phyloP scores from a whole-genome alignment of 2,329 filamentous ascomycete species.

The Colletotrichum godetiae region DNA sequence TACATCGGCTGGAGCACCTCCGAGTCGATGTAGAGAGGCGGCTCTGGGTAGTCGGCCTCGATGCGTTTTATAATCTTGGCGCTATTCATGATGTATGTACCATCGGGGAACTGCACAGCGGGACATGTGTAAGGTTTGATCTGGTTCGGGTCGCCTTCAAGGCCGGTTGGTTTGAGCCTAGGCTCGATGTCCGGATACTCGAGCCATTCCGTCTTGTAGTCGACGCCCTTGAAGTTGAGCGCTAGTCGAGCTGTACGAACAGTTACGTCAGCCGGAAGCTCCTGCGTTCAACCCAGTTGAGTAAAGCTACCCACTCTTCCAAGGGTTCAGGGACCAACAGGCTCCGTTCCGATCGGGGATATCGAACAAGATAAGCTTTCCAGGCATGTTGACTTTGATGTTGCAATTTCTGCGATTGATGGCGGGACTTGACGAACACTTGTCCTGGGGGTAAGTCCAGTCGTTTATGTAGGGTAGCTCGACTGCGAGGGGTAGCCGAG shows the following conservation, averaged over 20 bases:
- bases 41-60: slow-evolving; percentile 68
- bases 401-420: not conserved
- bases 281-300: not conserved
- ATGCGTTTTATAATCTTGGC: slow-evolving; percentile 67
- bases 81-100: slow-evolving; percentile 73
- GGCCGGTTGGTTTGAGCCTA: slow-evolving; percentile 57
- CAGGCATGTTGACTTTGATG: slow-evolving; percentile 36
- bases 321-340: slow-evolving; percentile 76
- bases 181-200: slow-evolving; percentile 75
- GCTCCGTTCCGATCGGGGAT: slow-evolving; percentile 59
- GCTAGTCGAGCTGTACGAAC: slow-evolving; percentile 65
- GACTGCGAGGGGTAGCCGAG: not conserved
- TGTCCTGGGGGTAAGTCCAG: not conserved
- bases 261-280: not conserved
- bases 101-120: slow-evolving; percentile 64
- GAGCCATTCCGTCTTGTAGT: slow-evolving; percentile 76
- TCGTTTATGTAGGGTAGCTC: not conserved
- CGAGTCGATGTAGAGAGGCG: slow-evolving; percentile 67
- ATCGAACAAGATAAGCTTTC: slow-evolving; percentile 67
- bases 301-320: slow-evolving; percentile 67
- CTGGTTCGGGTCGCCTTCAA: slow-evolving; percentile 57
- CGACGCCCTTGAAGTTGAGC: slow-evolving; percentile 75
- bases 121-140: slow-evolving; percentile 64
- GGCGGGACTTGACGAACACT: not conserved
- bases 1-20: slow-evolving; percentile 59